Evolutionary conservation across 2,329 filamentous ascomycete species (phyloP).

Genomic region (Colletotrichum sp.): DNA sequence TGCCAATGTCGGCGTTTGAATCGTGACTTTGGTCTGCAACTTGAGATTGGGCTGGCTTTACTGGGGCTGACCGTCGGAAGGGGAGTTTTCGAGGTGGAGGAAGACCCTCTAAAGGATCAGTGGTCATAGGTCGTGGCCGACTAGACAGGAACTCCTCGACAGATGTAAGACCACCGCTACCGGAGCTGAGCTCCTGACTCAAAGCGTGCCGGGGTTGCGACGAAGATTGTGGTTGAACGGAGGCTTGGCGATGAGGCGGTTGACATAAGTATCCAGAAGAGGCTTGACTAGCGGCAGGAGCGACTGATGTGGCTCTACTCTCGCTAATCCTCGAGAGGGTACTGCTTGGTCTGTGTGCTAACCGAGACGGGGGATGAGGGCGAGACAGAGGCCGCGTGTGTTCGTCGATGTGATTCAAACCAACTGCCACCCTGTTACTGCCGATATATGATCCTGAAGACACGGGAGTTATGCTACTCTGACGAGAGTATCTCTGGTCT

Average conservation of each 20-base stretch:
- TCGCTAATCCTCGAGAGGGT: not conserved
- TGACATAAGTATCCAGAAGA: not conserved
- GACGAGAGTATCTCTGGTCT: not conserved
- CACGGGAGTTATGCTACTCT: not conserved
- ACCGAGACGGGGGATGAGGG: not conserved
- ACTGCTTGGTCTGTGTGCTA: not conserved
- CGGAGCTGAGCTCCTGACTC: not conserved
- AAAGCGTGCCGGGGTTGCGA: not conserved
- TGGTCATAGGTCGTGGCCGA: not conserved
- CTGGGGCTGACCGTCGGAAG: not conserved
- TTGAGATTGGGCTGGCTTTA: not conserved
- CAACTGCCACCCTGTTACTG: not conserved
- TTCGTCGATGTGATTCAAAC: not conserved
- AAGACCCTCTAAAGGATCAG: not conserved
- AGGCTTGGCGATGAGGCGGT: not conserved
- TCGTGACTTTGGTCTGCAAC: not conserved
- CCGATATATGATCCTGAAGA: not conserved
- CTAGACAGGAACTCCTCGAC: not conserved
- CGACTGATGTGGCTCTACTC: not conserved
- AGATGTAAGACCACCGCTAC: not conserved
- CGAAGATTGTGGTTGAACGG: not conserved
- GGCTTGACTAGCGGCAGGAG: not conserved
- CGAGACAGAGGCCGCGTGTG: not conserved
- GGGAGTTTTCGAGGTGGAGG: not conserved
- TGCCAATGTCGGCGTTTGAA: not conserved